phyloP scores from a whole-genome alignment of 164 flowering plant species.

The Echeveria elegans region DNA sequence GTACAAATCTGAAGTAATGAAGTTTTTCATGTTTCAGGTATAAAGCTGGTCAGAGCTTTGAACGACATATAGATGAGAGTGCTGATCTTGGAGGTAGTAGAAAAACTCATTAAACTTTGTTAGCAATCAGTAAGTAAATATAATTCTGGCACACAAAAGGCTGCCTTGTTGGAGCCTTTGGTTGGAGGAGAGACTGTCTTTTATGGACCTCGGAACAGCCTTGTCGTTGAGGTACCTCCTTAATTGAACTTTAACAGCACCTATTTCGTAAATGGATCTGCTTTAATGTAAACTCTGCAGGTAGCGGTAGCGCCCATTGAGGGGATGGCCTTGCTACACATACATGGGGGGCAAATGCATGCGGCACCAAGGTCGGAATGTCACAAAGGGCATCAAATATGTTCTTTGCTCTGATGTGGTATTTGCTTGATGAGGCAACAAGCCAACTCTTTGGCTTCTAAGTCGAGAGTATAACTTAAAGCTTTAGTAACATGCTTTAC shows the following conservation, averaged over 20 bases:
- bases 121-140: slow-evolving; percentile 38
- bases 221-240: slow-evolving; percentile 79
- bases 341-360: slow-evolving; percentile 89
- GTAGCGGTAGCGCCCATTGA: slow-evolving; percentile 80
- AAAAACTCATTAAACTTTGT: slow-evolving; percentile 64
- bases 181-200: slow-evolving; percentile 97
- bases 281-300: slow-evolving; percentile 23
- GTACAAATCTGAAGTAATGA: neutral
- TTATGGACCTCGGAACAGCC: slow-evolving; percentile 57
- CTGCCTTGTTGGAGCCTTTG: slow-evolving; percentile 37
- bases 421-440: slow-evolving; percentile 32
- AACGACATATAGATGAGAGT: slow-evolving; percentile 93
- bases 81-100: slow-evolving; percentile 66
- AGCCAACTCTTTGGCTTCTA: too few species aligned
- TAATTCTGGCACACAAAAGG: slow-evolving; percentile 17
- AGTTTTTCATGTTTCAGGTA: slow-evolving; percentile 40
- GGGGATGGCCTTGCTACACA: slow-evolving; percentile 93
- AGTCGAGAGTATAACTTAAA: neutral
- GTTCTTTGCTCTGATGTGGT: slow-evolving; percentile 79
- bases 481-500: too few species aligned
- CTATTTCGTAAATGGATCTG: too few species aligned
- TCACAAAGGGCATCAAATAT: slow-evolving; percentile 74
- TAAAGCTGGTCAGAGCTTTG: slow-evolving; percentile 80
- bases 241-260: neutral
- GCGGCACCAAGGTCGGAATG: slow-evolving; percentile 88